A percentile compares a stretch with the other conserved stretches of the same genome.
Evolutionary conservation across 2,329 filamentous ascomycete genomes (phyloP).

Genomic region (Epichloe sibirici): DNA sequence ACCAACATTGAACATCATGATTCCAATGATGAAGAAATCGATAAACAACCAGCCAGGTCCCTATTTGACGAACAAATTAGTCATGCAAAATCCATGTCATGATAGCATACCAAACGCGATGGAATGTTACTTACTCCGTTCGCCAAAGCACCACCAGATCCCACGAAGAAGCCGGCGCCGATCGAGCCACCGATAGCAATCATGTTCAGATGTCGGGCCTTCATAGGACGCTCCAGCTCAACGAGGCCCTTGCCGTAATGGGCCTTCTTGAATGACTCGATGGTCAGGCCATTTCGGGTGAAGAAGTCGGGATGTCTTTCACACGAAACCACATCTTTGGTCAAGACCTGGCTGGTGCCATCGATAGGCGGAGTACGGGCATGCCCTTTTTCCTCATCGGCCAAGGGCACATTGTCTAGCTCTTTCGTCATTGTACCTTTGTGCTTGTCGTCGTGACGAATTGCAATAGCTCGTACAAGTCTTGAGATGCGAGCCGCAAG

Average conservation of each 20-base stretch:
- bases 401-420: neutral
- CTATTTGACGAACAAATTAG: conserved; percentile 9
- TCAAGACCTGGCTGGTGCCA: conserved; percentile 9
- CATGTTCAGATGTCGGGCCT: conserved; percentile 45
- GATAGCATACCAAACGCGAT: neutral
- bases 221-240: conserved; percentile 32
- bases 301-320: conserved; percentile 19
- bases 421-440: neutral
- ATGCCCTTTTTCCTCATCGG: conserved; percentile 1
- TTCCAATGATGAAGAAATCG: conserved; percentile 42
- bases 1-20: conserved; percentile 48
- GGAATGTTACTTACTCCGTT: conserved; percentile 26
- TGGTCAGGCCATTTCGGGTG: conserved; percentile 26
- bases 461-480: neutral
- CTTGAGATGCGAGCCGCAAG: neutral
- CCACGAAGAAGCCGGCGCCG: conserved; percentile 51
- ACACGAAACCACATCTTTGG: conserved; percentile 4
- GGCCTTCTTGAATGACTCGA: conserved; percentile 25
- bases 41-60: conserved; percentile 32
- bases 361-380: neutral
- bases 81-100: neutral
- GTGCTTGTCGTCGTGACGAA: neutral
- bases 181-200: conserved; percentile 41
- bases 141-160: conserved; percentile 37
- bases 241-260: conserved; percentile 20